These are phyloP conservation scores for Solanum bulbocastanum DNA, from an alignment of 257 asterid species.

Conservation along the genomic window DNA sequence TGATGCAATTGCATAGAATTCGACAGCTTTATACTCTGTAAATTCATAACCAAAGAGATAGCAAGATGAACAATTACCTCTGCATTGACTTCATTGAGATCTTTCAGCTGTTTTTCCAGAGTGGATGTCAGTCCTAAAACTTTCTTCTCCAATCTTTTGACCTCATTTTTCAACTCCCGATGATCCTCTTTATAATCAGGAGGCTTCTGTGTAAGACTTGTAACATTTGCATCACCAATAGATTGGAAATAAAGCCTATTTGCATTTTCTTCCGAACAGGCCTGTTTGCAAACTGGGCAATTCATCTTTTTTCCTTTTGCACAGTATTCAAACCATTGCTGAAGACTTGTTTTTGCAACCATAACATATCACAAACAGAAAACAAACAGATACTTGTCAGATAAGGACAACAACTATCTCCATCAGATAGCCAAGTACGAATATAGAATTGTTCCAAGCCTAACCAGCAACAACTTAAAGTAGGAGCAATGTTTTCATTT, in stretches of 20 bases:
- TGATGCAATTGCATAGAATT: background rate
- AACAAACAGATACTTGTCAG: background rate
- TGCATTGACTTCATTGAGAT: conserved; percentile 32
- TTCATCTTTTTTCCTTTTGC: conserved; percentile 54
- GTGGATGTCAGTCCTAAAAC: conserved; percentile 45
- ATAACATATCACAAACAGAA: background rate
- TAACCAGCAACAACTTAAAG: background rate
- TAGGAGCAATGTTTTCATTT: background rate
- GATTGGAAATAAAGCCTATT: conserved; percentile 88
- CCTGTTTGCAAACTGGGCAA: conserved; percentile 93
- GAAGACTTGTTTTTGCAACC: conserved; percentile 40
- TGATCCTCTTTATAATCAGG: conserved; percentile 26
- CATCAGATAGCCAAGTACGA: background rate
- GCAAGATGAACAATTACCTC: conserved; percentile 33
- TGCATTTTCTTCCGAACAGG: conserved; percentile 50
- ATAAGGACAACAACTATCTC: background rate
- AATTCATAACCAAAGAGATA: background rate
- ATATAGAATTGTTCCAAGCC: background rate
- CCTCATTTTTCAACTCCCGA: conserved; percentile 47
- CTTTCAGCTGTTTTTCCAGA: conserved; percentile 58
- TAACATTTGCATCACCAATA: conserved; percentile 53
- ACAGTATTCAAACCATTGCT: conserved; percentile 97
- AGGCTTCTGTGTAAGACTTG: conserved; percentile 37
- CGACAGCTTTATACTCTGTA: background rate
- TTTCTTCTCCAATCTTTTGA: conserved; percentile 65